These are phyloP conservation scores for Kodamaea fukazawae DNA, from an alignment of 805 yeast genomes.

Conservation along the genomic window DNA sequence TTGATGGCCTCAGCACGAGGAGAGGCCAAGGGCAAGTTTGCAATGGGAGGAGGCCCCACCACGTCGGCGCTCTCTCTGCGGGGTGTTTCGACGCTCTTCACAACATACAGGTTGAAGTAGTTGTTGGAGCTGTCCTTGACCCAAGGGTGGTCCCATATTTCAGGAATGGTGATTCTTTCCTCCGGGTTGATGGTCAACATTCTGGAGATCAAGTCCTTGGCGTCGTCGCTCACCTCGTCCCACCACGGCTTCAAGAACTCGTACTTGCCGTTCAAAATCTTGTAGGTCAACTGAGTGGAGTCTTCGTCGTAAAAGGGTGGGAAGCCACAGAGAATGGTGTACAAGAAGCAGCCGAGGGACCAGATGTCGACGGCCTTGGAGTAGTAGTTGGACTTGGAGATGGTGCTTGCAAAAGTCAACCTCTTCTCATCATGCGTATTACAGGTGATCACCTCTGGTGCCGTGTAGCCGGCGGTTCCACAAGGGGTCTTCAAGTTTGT, in stretches of 20 bases:
- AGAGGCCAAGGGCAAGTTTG: slow-evolving; percentile 18
- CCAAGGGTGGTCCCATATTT: slow-evolving; percentile 75
- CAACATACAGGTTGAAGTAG: slow-evolving; percentile 8
- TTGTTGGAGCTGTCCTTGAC: slow-evolving; percentile 16
- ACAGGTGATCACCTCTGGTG: slow-evolving; percentile 63
- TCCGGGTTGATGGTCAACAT: slow-evolving; percentile 69
- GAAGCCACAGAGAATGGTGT: slow-evolving; percentile 68
- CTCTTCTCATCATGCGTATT: slow-evolving; percentile 11
- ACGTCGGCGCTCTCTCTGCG: slow-evolving; percentile 10
- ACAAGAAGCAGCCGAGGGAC: slow-evolving; percentile 71
- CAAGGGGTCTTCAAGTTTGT: slow-evolving; percentile 62
- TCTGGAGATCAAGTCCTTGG: slow-evolving; percentile 64
- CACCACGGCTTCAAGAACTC: slow-evolving; percentile 84
- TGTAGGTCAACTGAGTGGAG: slow-evolving; percentile 56
- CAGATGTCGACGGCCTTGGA: slow-evolving; percentile 70
- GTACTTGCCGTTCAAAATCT: slow-evolving; percentile 69
- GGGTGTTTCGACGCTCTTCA: not conserved
- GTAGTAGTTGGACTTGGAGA: slow-evolving; percentile 48
- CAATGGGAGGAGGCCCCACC: not conserved
- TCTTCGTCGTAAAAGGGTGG: slow-evolving; percentile 78
- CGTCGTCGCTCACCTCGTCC: slow-evolving; percentile 75
- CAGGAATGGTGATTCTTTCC: slow-evolving; percentile 64
- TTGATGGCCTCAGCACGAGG: slow-evolving; percentile 41
- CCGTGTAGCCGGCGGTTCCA: slow-evolving; percentile 75
- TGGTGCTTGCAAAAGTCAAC: slow-evolving; percentile 14